Conservation (phyloP, 139 green algal genomes). For the Pleodorina starrii region DNA sequence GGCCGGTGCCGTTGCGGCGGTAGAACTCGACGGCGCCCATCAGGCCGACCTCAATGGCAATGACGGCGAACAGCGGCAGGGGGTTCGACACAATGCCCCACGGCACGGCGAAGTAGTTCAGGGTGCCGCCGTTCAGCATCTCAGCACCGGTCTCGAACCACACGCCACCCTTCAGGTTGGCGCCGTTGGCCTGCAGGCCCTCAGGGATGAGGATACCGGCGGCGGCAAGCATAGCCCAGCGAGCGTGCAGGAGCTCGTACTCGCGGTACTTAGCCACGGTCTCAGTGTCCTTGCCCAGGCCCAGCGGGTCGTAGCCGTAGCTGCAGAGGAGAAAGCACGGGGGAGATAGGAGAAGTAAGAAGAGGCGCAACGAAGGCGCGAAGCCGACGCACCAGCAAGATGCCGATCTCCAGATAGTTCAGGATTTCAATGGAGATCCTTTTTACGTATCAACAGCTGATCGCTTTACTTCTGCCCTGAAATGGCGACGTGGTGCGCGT, state of each 20-base stretch:
- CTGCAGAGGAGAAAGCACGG: slow-evolving; percentile 66
- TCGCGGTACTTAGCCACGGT: slow-evolving; percentile 90
- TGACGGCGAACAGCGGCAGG: slow-evolving; percentile 88
- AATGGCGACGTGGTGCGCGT: too few species aligned
- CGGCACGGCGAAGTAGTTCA: slow-evolving; percentile 97
- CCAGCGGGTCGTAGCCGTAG: slow-evolving; percentile 95
- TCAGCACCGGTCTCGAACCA: slow-evolving; percentile 96
- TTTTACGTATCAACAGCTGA: too few species aligned
- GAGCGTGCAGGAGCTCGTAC: slow-evolving; percentile 95
- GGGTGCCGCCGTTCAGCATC: slow-evolving; percentile 94
- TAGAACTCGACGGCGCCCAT: slow-evolving; percentile 93
- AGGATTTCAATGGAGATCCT: too few species aligned
- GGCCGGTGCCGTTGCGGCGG: slow-evolving; percentile 85
- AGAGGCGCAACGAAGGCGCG: too few species aligned
- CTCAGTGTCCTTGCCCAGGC: slow-evolving; percentile 91
- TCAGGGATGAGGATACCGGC: slow-evolving; percentile 97
- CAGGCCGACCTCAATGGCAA: slow-evolving; percentile 87
- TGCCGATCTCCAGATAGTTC: too few species aligned
- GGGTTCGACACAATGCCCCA: slow-evolving; percentile 91
- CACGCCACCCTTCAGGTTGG: slow-evolving; percentile 86
- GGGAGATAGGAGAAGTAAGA: too few species aligned
- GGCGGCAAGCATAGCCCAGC: slow-evolving; percentile 98
- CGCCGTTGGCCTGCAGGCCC: slow-evolving; percentile 92
- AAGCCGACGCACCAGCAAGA: too few species aligned
- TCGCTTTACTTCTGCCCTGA: too few species aligned